These are phyloP conservation scores for Exophiala oligosperma DNA, from an alignment of 2,329 filamentous ascomycete species.

Conservation along the genomic window DNA sequence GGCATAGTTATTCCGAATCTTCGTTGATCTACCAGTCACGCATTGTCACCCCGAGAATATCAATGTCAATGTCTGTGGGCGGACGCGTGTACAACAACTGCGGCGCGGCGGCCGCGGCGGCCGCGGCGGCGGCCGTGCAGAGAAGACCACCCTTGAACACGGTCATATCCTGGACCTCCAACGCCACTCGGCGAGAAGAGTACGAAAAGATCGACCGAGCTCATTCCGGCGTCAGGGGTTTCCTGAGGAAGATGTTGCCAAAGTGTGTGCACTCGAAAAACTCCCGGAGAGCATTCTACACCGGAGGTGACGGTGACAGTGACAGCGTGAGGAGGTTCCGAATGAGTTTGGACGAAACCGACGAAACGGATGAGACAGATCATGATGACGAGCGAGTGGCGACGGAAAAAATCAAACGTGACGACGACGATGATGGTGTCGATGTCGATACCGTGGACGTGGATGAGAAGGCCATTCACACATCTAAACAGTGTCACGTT, in stretches of 20 bases:
- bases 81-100: background rate
- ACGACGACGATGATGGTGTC: background rate
- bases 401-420: background rate
- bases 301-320: constrained; percentile 40
- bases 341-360: constrained; percentile 39
- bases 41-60: background rate
- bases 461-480: background rate
- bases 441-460: background rate
- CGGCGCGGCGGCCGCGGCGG: no score
- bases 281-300: constrained; percentile 42
- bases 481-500: background rate
- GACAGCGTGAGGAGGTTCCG: constrained; percentile 48
- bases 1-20: background rate
- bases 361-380: background rate
- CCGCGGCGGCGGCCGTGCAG: no score
- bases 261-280: constrained; percentile 39
- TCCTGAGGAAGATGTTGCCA: constrained; percentile 44
- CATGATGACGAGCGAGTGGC: background rate
- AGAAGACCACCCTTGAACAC: constrained; percentile 35
- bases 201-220: constrained; percentile 56
- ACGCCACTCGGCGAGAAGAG: constrained; percentile 44
- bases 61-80: background rate
- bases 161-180: constrained; percentile 49
- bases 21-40: background rate
- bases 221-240: constrained; percentile 42